Evolutionary conservation across 169 alveolate genomes (phyloP).

Genomic region (Cystoisospora suis): DNA sequence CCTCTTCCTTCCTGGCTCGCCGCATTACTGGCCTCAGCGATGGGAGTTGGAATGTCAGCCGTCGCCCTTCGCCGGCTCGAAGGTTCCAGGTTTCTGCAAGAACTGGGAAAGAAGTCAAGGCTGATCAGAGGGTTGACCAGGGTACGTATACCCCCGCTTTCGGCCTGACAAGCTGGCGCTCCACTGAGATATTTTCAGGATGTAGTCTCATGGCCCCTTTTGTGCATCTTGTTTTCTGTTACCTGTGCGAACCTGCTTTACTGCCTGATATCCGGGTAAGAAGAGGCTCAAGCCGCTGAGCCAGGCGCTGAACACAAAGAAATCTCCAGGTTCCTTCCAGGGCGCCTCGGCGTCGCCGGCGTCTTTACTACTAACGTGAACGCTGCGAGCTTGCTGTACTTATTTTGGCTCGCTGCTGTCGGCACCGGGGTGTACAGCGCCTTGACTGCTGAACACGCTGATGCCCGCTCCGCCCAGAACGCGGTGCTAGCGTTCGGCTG

Average conservation of each 20-base stretch:
- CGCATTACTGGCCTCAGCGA: background rate
- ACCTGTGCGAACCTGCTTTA: background rate
- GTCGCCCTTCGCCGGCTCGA: constrained; percentile 4
- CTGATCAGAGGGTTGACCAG: background rate
- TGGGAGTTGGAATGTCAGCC: background rate
- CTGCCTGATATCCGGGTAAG: constrained; percentile 27
- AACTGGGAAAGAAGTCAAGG: background rate
- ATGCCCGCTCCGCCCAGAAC: background rate
- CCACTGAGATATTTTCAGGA: background rate
- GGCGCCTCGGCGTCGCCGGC: constrained; percentile 17
- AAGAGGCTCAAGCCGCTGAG: background rate
- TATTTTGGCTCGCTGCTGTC: background rate
- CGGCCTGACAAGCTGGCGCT: background rate
- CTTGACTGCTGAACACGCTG: background rate
- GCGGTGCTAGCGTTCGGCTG: background rate
- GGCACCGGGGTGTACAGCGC: background rate
- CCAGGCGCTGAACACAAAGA: background rate
- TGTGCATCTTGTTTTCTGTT: background rate
- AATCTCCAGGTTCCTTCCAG: background rate
- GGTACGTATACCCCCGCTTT: background rate
- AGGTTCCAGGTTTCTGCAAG: background rate
- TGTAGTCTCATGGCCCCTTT: background rate
- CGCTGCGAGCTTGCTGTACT: background rate
- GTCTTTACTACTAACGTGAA: background rate
- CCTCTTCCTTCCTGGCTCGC: background rate